Percentiles rank a stretch among this genome's conserved stretches.
Evolutionary conservation across 192 early-diverging fungal species (phyloP).

Genomic region (Pilaira anomala): DNA sequence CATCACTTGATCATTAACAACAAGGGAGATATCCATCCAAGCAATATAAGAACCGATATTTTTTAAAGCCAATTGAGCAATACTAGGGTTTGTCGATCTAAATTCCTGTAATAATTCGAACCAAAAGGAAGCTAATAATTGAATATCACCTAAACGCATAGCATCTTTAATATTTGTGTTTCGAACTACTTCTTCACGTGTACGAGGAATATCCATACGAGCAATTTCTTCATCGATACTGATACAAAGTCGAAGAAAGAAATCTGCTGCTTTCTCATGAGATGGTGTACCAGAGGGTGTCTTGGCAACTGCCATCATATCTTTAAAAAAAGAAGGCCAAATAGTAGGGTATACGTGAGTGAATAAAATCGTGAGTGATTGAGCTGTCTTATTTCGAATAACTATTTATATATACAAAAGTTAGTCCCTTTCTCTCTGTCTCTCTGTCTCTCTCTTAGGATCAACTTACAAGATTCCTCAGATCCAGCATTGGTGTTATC

Average conservation of each 20-base stretch:
- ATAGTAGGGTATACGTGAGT: slow-evolving; percentile 75
- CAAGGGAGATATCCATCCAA: slow-evolving; percentile 92
- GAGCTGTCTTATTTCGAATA: slow-evolving; percentile 81
- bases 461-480: slow-evolving; percentile 50
- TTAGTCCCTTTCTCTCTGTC: not conserved
- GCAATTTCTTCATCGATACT: slow-evolving; percentile 90
- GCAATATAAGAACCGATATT: slow-evolving; percentile 87
- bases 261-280: slow-evolving; percentile 58
- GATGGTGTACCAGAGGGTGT: slow-evolving; percentile 41
- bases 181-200: slow-evolving; percentile 59
- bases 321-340: slow-evolving; percentile 88
- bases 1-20: slow-evolving; percentile 83
- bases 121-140: slow-evolving; percentile 70
- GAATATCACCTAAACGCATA: slow-evolving; percentile 82
- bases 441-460: not conserved
- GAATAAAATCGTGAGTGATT: slow-evolving; percentile 77
- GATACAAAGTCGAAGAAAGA: slow-evolving; percentile 73
- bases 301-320: slow-evolving; percentile 67
- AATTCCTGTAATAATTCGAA: slow-evolving; percentile 67
- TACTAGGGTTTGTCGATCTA: slow-evolving; percentile 51
- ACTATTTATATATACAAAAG: slow-evolving; percentile 26
- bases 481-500: slow-evolving; percentile 32
- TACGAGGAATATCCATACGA: slow-evolving; percentile 62
- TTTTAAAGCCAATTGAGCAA: slow-evolving; percentile 64
- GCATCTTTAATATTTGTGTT: slow-evolving; percentile 88